Percentiles rank a stretch among this genome's conserved stretches.
These are phyloP conservation scores for Pseudocercospora musae DNA, from an alignment of 2,329 filamentous ascomycete species.

Conservation along the genomic window DNA sequence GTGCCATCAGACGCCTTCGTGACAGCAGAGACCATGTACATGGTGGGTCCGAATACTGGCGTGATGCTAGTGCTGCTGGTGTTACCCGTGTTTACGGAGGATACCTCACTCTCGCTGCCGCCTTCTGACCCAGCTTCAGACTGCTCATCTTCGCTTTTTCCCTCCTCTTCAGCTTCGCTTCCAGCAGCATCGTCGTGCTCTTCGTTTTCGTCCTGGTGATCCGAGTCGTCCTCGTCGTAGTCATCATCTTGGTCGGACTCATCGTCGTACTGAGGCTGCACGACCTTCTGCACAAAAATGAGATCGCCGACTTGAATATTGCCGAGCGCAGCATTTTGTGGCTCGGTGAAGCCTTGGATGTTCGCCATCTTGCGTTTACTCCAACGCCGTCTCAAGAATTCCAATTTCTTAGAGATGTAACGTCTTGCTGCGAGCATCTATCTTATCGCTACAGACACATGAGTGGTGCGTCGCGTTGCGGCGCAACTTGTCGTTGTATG, in stretches of 20 bases:
- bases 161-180: background rate
- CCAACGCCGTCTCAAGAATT: background rate
- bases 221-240: slow-evolving; percentile 7
- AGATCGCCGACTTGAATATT: slow-evolving; percentile 22
- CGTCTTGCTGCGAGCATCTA: background rate
- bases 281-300: slow-evolving; percentile 15
- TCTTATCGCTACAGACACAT: background rate
- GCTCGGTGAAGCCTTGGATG: slow-evolving; percentile 18
- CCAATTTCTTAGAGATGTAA: background rate
- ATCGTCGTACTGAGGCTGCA: slow-evolving; percentile 8
- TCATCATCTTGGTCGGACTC: slow-evolving; percentile 10
- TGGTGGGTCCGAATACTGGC: slow-evolving; percentile 2
- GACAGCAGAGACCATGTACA: slow-evolving; percentile 17
- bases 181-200: slow-evolving; percentile 13
- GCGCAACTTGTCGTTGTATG: background rate
- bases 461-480: background rate
- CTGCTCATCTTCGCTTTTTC: background rate
- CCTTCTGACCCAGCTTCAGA: background rate
- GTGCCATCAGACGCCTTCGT: slow-evolving; percentile 10
- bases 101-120: background rate
- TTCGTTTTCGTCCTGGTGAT: background rate
- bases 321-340: slow-evolving; percentile 13
- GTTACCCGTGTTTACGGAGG: slow-evolving; percentile 1
- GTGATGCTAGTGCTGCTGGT: slow-evolving; percentile 5
- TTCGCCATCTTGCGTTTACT: slow-evolving; percentile 14